A percentile compares a stretch with the other conserved stretches of the same genome.
These are phyloP conservation scores for Leccinum boreale DNA, from an alignment of 768 basidiomycete genomes.

Conservation along the genomic window DNA sequence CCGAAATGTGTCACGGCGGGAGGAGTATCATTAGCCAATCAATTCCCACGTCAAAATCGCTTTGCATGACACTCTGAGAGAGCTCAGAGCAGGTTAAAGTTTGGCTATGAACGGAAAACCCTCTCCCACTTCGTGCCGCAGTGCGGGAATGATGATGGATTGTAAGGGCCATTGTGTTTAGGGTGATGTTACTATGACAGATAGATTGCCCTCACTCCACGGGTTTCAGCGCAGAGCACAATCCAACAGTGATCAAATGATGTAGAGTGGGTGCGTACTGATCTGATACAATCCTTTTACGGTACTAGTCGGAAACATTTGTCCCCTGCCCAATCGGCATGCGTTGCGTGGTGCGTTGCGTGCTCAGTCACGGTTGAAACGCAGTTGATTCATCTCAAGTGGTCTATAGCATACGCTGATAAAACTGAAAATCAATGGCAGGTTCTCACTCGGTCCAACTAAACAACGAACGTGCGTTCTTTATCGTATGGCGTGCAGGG, in stretches of 20 bases:
- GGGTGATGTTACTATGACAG: not conserved
- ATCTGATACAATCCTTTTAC: too few relatives aligned
- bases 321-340: not conserved
- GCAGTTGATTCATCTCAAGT: not conserved
- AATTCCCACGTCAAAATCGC: too few relatives aligned
- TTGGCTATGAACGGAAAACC: too few relatives aligned
- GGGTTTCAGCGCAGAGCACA: not conserved
- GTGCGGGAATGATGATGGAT: not conserved
- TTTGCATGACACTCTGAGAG: too few relatives aligned
- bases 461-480: not conserved
- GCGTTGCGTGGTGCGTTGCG: not conserved
- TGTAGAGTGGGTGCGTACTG: not conserved
- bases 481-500: not conserved
- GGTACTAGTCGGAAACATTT: not conserved
- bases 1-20: too few relatives aligned
- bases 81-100: too few relatives aligned
- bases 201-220: too few relatives aligned
- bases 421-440: not conserved
- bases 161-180: not conserved
- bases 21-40: too few relatives aligned
- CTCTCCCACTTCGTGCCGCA: too few relatives aligned
- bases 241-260: not conserved
- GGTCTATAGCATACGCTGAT: not conserved
- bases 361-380: not conserved
- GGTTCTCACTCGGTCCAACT: not conserved